These are phyloP conservation scores for Rhododendron ovatum DNA, from an alignment of 148 eudicot genomes.

Conservation along the genomic window DNA sequence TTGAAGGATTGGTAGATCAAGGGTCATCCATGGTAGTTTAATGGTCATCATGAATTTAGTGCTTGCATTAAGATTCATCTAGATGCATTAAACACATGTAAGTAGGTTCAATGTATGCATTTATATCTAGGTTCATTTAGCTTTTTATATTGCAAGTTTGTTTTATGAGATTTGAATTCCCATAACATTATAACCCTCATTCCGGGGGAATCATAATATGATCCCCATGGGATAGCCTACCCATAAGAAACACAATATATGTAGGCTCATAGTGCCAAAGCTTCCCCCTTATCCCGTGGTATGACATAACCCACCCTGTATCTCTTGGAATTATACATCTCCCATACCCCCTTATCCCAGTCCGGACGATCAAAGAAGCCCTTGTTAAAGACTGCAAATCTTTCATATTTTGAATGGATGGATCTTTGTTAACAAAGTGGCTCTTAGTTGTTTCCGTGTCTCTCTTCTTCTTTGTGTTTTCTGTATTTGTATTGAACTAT, in stretches of 20 bases:
- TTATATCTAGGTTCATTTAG: too few relatives aligned
- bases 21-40: too few relatives aligned
- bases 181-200: neutral
- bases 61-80: too few relatives aligned
- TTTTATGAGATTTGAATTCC: neutral
- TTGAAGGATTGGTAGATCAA: too few relatives aligned
- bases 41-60: too few relatives aligned
- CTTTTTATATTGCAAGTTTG: too few relatives aligned
- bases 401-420: neutral
- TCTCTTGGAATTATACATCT: neutral
- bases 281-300: neutral
- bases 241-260: neutral
- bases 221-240: neutral
- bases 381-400: too few relatives aligned
- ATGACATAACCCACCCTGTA: neutral
- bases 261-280: neutral
- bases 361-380: neutral
- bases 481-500: neutral
- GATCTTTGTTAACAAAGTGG: neutral
- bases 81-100: too few relatives aligned
- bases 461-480: neutral
- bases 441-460: neutral
- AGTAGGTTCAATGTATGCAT: too few relatives aligned
- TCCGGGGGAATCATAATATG: neutral
- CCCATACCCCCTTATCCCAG: neutral